Base-by-base conservation (phyloP, 139 green algal genomes). In the Micractinium conductrix region DNA sequence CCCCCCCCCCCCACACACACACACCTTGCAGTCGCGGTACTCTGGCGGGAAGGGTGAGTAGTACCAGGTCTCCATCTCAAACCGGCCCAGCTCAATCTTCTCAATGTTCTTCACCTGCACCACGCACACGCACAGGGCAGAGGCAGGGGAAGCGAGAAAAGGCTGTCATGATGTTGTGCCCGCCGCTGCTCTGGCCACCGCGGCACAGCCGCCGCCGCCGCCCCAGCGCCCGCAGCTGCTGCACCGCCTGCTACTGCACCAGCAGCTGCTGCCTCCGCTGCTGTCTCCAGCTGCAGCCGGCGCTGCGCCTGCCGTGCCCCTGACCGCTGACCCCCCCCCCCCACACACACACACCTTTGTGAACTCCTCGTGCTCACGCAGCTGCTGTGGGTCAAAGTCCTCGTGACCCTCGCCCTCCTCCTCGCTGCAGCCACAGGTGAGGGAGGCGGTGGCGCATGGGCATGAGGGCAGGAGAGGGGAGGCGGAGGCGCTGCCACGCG, bases 51-150 rank as follows among this genome's bases (percentile, higher is more conserved):
- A 95, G 24, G 97, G 97, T 21, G 92, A 97, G 88, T 98, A 99
- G 94, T 99, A 99, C 97, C 97, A 99, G 24, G 97, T 99, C 81
- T 99, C 97, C 91, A 99, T 97, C 89, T 96, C 88, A 76, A 96
- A 94, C 50, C 89, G 91, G 26, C 97, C 97, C 81, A 99, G 91
- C 94, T 99, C 97, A 55, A 99, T 97, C 35, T 55, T 83, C 58
- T 97, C 92, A 70, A 99, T 95, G 89, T 99, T 99, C 88, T 99
- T 98, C 26, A 98, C 93, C 75, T 81, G 75, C 53, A 33, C 30
- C 68, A n/a, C n/a, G n/a, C n/a, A n/a, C n/a, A n/a, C n/a, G n/a
- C n/a, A n/a, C n/a, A n/a, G n/a, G n/a, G n/a, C n/a, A n/a, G n/a
- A n/a, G 37, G 80, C 93, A 42, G 6, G 63, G 4, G 30, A 12